phyloP scores from a whole-genome alignment of 2,329 filamentous ascomycete genomes.

The Aspergillus tubingensis region DNA sequence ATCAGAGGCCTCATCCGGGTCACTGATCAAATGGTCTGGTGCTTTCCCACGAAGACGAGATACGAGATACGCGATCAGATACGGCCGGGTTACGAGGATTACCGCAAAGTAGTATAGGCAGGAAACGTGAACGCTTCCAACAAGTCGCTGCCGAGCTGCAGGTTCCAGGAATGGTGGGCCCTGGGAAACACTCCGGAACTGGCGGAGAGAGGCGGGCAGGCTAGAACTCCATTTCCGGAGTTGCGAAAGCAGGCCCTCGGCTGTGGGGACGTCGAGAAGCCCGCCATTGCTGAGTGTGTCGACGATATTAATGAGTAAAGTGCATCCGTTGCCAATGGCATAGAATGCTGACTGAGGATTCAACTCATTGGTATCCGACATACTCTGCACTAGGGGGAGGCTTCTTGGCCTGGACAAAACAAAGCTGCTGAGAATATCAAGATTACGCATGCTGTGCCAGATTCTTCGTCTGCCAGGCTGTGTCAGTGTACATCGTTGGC shows the following conservation, averaged over 20 bases:
- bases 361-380: not conserved
- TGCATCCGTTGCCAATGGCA: not conserved
- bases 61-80: conserved; percentile 52
- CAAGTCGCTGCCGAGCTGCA: conserved; percentile 15
- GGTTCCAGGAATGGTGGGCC: not conserved
- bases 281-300: not conserved
- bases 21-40: conserved; percentile 11
- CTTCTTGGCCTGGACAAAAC: not conserved
- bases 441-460: not conserved
- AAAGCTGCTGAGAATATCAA: not conserved
- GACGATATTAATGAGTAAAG: not conserved
- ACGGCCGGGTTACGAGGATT: conserved; percentile 54
- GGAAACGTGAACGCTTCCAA: conserved; percentile 54
- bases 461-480: not conserved
- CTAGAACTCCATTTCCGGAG: not conserved
- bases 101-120: conserved; percentile 59
- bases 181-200: not conserved
- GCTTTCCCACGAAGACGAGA: conserved; percentile 24
- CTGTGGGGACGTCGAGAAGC: not conserved
- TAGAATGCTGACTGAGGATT: not conserved
- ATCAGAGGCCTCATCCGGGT: not conserved
- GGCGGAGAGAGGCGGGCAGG: not conserved
- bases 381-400: not conserved
- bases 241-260: not conserved
- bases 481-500: no score